These are phyloP conservation scores for Sclerotinia nivalis DNA, from an alignment of 2,329 filamentous ascomycete genomes.

Conservation along the genomic window DNA sequence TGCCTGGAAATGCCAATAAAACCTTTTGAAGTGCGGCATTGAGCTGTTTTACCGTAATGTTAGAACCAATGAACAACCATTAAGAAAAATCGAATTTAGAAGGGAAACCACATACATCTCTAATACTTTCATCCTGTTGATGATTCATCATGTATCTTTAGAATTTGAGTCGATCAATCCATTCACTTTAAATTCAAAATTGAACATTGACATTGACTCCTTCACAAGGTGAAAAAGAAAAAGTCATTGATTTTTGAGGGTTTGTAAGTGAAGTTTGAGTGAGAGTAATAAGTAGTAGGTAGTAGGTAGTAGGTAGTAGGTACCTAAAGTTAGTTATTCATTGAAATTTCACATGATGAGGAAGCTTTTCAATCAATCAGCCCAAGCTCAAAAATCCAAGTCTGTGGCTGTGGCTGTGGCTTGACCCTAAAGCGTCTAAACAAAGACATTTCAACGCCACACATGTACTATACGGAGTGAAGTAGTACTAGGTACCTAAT, in stretches of 20 bases:
- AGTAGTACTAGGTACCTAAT: not conserved
- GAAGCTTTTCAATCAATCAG: not conserved
- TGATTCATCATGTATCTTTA: conserved; percentile 19
- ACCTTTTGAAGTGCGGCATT: conserved; percentile 22
- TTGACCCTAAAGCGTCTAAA: too few species aligned
- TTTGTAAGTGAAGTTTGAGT: not conserved
- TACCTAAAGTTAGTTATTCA: not conserved
- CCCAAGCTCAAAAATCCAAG: too few species aligned
- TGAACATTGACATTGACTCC: conserved; percentile 16
- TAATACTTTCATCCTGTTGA: conserved; percentile 21
- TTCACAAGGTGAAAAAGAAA: conserved; percentile 10
- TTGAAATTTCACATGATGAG: conserved; percentile 11
- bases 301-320: too few species aligned
- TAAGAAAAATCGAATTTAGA: not conserved
- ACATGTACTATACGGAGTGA: not conserved
- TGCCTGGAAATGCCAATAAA: conserved; percentile 19
- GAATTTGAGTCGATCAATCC: not conserved
- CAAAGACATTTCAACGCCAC: not conserved
- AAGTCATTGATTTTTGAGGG: conserved; percentile 11
- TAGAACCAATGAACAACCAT: not conserved
- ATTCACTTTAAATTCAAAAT: not conserved
- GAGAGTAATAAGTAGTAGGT: too few species aligned
- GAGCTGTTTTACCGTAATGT: conserved; percentile 9
- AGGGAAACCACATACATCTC: conserved; percentile 9
- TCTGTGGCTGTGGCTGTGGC: not conserved